Evolutionary conservation across 345 rosid species (phyloP), one percentile per base, ranked within the genome.

Genomic region (Gossypium thurberi): DNA sequence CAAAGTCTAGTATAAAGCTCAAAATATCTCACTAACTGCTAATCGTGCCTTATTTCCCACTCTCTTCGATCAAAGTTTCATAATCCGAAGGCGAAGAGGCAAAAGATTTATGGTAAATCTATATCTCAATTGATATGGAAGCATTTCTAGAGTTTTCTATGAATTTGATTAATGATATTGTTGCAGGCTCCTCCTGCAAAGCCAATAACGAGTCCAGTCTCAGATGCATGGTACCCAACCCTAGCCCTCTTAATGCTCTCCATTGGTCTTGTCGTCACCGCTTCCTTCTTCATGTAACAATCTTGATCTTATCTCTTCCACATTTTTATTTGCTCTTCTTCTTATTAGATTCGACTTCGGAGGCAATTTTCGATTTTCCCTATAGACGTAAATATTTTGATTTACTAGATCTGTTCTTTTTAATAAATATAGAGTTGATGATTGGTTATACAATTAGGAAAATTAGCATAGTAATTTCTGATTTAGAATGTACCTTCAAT

Each of bases 221-320:
- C 76, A 4, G 70, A 51, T 74, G 76, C 62, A 37, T 74, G 62
- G 76, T 74, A 74, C 62, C 76, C 70, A 33, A 74, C 62, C 42
- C 70, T 63, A 20, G 63, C 76, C 47, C 40, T 74, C 23, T 1
- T 74, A 13, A 50, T 63, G 70, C 70, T 74, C 52, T 33, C 76
- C 50, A 3, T 74, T 51, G 76, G 76, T 44, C 70, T 74, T 21
- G 70, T 74, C 7, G 3, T 74, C 63, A 64, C 76, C 23, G 70
- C 76, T 51, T 74, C 76, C 37, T 74, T 74, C 43, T 74, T 64
- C 76, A 63, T 74, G 76, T 74, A 64, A 64, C 4, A 25, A 26
- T 26, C 75, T 25, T 21, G 20, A 71, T 70, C 73, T 55, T 37
- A 6, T 60, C 68, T 25, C 13, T 9, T 46, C 8, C 56, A 17